Conservation (phyloP, 2,329 filamentous ascomycete species). For the Botrytis byssoidea region DNA sequence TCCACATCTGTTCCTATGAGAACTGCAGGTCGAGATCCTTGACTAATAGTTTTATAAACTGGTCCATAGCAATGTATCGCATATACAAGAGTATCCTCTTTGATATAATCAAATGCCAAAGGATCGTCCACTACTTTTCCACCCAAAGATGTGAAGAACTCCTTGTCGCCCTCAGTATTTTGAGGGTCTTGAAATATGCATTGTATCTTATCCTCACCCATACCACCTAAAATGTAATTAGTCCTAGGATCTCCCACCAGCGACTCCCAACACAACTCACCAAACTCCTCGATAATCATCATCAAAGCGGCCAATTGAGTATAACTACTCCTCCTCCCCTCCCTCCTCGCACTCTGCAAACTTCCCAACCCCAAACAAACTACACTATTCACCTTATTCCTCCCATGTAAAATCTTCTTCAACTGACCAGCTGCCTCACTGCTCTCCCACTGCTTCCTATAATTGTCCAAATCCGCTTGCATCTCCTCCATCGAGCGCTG, state of each 20-base stretch:
- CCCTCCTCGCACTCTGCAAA: slow-evolving; percentile 35
- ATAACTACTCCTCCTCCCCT: slow-evolving; percentile 34
- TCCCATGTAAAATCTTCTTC: slow-evolving; percentile 23
- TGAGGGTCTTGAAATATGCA: slow-evolving; percentile 37
- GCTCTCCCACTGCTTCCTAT: slow-evolving; percentile 34
- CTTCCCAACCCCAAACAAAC: slow-evolving; percentile 39
- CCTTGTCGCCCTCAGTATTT: slow-evolving; percentile 36
- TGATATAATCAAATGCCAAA: slow-evolving; percentile 33
- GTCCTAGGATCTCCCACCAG: background rate
- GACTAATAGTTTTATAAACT: slow-evolving; percentile 34
- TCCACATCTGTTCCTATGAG: slow-evolving; percentile 37
- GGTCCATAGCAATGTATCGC: slow-evolving; percentile 40
- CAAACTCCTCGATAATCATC: slow-evolving; percentile 31
- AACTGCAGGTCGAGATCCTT: slow-evolving; percentile 30
- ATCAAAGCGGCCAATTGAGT: slow-evolving; percentile 38
- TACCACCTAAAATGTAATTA: background rate
- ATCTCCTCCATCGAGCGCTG: slow-evolving; percentile 35
- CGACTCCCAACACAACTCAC: slow-evolving; percentile 16
- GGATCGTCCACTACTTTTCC: slow-evolving; percentile 36
- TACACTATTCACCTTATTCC: slow-evolving; percentile 28
- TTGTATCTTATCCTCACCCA: slow-evolving; percentile 2
- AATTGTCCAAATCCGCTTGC: slow-evolving; percentile 31
- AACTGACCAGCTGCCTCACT: slow-evolving; percentile 28
- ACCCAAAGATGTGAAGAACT: slow-evolving; percentile 33
- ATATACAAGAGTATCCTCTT: slow-evolving; percentile 35